Percentiles rank a stretch among this genome's conserved stretches.
Conservation (phyloP, 371 early-diverging fungal species). For the Batrachochytrium dendrobatidis region DNA sequence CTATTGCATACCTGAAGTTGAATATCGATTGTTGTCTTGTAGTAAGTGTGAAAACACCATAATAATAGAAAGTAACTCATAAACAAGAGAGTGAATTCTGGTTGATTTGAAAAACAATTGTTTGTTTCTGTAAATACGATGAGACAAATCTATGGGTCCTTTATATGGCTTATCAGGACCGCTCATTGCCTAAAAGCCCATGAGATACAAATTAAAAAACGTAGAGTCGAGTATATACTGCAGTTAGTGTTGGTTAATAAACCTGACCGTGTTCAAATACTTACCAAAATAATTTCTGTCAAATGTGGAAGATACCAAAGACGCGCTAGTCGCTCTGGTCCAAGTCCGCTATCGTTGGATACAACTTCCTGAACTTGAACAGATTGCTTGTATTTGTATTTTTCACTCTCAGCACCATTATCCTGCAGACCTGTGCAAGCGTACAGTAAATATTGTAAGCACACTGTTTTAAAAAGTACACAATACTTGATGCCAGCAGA, state of each 20-base stretch:
- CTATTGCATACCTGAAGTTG: conserved; percentile 21
- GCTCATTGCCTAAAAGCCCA: conserved; percentile 6
- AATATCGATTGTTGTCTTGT: conserved; percentile 39
- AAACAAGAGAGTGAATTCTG: conserved; percentile 26
- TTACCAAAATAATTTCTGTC: conserved; percentile 36
- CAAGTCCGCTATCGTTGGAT: conserved; percentile 10
- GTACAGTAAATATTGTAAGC: background rate
- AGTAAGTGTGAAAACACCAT: conserved; percentile 27
- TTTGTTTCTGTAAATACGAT: conserved; percentile 26
- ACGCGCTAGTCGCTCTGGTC: conserved; percentile 29
- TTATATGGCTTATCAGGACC: conserved; percentile 17
- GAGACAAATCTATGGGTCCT: conserved; percentile 19
- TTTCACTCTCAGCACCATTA: conserved; percentile 10
- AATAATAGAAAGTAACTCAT: conserved; percentile 32
- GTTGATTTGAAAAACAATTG: conserved; percentile 24
- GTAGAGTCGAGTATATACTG: too few relatives aligned
- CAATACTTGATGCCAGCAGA: background rate
- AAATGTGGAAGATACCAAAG: conserved; percentile 44
- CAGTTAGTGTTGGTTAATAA: too few relatives aligned
- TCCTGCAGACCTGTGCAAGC: conserved; percentile 6
- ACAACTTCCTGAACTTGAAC: conserved; percentile 37
- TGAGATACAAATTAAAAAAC: background rate
- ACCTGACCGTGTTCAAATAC: too few relatives aligned
- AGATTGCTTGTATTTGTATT: conserved; percentile 17
- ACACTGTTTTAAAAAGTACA: background rate